Evolutionary conservation across 306 rosid genomes (phyloP).

Genomic region (Castanea mollissima): DNA sequence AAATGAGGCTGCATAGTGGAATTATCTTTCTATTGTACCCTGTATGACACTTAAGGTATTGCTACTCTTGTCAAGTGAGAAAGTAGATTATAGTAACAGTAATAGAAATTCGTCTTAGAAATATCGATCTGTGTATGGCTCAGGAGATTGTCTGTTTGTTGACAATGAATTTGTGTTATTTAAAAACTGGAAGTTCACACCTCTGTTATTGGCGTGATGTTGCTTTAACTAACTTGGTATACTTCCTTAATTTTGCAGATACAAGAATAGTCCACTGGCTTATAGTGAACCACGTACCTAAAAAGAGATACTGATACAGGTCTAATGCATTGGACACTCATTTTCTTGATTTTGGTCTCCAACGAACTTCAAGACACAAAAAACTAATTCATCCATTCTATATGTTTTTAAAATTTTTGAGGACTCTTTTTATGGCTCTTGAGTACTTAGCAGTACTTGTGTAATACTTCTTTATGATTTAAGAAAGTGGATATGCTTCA

Average conservation of each 20-base stretch:
- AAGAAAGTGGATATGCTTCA: background rate
- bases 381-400: background rate
- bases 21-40: background rate
- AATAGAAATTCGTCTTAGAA: background rate
- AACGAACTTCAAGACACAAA: background rate
- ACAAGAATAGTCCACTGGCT: background rate
- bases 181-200: background rate
- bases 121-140: background rate
- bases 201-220: background rate
- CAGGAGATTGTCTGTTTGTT: background rate
- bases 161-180: background rate
- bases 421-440: background rate
- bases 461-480: background rate
- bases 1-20: background rate
- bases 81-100: background rate
- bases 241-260: background rate
- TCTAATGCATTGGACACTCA: background rate
- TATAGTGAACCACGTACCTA: background rate
- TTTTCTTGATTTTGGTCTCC: slow-evolving; percentile 5
- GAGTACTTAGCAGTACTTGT: background rate
- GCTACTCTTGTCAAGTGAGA: background rate
- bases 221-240: background rate
- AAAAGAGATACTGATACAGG: background rate
- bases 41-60: slow-evolving; percentile 19
- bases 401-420: background rate